These are phyloP conservation scores for Penicillium samsonianum DNA, from an alignment of 495 filamentous ascomycete genomes.

Conservation along the genomic window DNA sequence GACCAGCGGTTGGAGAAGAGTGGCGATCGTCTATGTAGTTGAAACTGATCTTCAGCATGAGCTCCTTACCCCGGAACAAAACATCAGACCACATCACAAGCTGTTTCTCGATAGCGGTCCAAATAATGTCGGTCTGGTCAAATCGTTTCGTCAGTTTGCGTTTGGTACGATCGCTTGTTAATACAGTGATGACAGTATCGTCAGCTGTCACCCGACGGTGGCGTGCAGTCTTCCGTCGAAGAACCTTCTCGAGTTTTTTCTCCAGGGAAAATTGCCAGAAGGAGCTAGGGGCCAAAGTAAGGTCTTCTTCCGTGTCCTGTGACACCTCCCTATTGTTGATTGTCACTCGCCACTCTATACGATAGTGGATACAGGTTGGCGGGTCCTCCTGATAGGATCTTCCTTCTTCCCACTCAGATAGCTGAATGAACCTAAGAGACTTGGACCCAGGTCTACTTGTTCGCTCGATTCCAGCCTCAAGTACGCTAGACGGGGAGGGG, in stretches of 20 bases:
- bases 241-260: conserved; percentile 10
- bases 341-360: conserved; percentile 36
- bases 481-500: too few species aligned
- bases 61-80: conserved; percentile 18
- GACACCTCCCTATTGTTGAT: conserved; percentile 31
- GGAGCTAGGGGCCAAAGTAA: conserved; percentile 23
- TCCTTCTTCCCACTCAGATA: conserved; percentile 22
- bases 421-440: conserved; percentile 9
- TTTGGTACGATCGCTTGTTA: conserved; percentile 13
- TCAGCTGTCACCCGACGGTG: neutral
- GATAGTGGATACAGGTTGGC: conserved; percentile 36
- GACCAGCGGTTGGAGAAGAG: conserved; percentile 2
- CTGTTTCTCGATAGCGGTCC: conserved; percentile 24
- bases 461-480: too few species aligned
- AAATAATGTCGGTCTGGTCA: conserved; percentile 19
- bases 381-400: conserved; percentile 29
- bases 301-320: conserved; percentile 34
- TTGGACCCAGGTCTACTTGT: too few species aligned
- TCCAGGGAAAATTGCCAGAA: conserved; percentile 26
- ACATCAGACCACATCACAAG: conserved; percentile 17
- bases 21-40: conserved; percentile 21
- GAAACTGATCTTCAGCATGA: conserved; percentile 20
- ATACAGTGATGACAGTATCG: neutral
- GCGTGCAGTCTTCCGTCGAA: conserved; percentile 11
- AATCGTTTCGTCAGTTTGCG: conserved; percentile 22